Conservation (phyloP, 73 alveolate genomes). For the Effrenium voratum region DNA sequence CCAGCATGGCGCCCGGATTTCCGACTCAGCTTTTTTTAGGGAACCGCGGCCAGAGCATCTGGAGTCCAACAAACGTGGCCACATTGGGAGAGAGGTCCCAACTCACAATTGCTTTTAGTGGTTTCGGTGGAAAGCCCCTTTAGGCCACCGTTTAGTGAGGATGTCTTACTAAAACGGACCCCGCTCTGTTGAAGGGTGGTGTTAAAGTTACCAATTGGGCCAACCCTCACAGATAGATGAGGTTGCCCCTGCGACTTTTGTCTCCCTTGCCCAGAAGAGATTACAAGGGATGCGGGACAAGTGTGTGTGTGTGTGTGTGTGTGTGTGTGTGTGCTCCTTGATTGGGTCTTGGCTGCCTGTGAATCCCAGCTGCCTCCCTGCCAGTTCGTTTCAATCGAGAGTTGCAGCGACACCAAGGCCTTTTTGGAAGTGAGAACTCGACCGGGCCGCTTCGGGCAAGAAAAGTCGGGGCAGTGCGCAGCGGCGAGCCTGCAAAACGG, state of each 20-base stretch:
- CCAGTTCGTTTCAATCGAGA: background rate
- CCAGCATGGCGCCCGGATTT: no score
- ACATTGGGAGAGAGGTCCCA: no score
- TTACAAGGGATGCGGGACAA: no score
- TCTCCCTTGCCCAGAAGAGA: no score
- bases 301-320: background rate
- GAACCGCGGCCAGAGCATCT: no score
- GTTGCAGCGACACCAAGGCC: background rate
- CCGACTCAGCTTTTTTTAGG: no score
- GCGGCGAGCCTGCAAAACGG: no score
- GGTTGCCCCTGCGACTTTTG: background rate
- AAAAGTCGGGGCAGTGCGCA: no score
- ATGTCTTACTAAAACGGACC: slow-evolving; percentile 26
- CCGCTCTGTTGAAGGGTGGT: slow-evolving; percentile 78
- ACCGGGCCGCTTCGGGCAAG: no score
- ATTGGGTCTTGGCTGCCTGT: background rate
- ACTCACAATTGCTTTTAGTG: no score
- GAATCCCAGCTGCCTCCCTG: background rate
- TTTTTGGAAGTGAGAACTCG: slow-evolving; percentile 57
- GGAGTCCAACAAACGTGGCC: no score
- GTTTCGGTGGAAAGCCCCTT: background rate
- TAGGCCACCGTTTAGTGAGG: background rate
- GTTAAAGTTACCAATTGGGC: slow-evolving; percentile 52
- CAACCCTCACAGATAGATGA: background rate
- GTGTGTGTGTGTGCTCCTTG: background rate